Evolutionary conservation across 2,329 filamentous ascomycete genomes (phyloP).

Genomic region (Alternaria solani): DNA sequence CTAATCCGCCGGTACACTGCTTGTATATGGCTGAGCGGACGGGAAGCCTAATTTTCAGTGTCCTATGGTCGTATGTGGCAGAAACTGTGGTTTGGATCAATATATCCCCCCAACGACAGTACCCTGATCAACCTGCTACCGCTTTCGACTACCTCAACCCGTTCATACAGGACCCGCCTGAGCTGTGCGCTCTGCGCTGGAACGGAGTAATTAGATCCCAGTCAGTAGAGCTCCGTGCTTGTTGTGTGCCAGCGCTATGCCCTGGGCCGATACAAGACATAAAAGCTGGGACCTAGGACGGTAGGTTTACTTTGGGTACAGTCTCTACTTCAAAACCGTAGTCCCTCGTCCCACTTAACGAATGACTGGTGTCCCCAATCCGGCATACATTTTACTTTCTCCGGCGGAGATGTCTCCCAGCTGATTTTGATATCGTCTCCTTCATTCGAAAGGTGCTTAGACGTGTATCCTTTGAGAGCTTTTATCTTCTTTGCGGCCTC

Average conservation of each 20-base stretch:
- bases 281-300: not conserved
- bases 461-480: constrained; percentile 59
- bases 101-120: too few relatives aligned
- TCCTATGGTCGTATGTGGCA: not conserved
- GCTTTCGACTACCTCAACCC: too few relatives aligned
- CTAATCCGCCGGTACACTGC: not conserved
- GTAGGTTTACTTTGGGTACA: not conserved
- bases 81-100: too few relatives aligned
- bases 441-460: constrained; percentile 44
- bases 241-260: too few relatives aligned
- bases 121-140: too few relatives aligned
- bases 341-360: constrained; percentile 21
- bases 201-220: too few relatives aligned
- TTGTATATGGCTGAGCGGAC: not conserved
- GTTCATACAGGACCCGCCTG: too few relatives aligned
- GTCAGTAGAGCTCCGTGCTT: too few relatives aligned
- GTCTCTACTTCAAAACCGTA: not conserved
- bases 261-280: too few relatives aligned
- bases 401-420: constrained; percentile 58
- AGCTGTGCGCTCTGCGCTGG: too few relatives aligned
- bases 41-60: not conserved
- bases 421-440: constrained; percentile 49
- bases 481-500: constrained; percentile 59
- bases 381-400: constrained; percentile 60
- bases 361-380: constrained; percentile 23